Conservation (phyloP, 169 alveolate species). For the Plasmodium relictum region DNA sequence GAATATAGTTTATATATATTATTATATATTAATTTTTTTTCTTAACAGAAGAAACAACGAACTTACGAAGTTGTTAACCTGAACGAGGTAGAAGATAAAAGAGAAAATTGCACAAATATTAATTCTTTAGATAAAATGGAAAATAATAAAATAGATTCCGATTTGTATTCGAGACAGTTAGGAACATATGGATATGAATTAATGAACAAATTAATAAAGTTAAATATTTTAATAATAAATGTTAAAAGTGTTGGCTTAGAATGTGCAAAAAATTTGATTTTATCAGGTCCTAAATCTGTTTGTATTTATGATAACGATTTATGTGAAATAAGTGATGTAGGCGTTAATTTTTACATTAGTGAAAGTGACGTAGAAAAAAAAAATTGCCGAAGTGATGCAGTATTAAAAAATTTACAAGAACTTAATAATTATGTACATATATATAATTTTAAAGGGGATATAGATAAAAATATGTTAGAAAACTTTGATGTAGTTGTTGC, state of each 20-base stretch:
- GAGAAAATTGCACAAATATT: conserved; percentile 8
- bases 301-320: conserved; percentile 92
- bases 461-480: conserved; percentile 79
- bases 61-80: conserved; percentile 35
- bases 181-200: conserved; percentile 99
- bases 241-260: conserved; percentile 93
- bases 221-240: conserved; percentile 95
- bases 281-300: conserved; percentile 97
- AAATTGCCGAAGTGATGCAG: conserved; percentile 94
- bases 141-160: conserved; percentile 91
- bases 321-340: conserved; percentile 92
- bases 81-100: conserved; percentile 27
- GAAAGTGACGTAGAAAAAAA: conserved; percentile 93
- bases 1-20: neutral
- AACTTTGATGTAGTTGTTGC: conserved; percentile 89
- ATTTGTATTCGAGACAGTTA: conserved; percentile 97
- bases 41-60: conserved; percentile 34
- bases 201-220: conserved; percentile 95
- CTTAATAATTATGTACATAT: conserved; percentile 76
- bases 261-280: conserved; percentile 96
- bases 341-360: conserved; percentile 94
- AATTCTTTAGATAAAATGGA: conserved; percentile 18
- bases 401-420: conserved; percentile 88
- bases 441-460: conserved; percentile 45
- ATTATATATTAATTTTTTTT: neutral